Base-by-base conservation (phyloP, 2,329 filamentous ascomycete genomes). In the Coleophoma cylindrospora region DNA sequence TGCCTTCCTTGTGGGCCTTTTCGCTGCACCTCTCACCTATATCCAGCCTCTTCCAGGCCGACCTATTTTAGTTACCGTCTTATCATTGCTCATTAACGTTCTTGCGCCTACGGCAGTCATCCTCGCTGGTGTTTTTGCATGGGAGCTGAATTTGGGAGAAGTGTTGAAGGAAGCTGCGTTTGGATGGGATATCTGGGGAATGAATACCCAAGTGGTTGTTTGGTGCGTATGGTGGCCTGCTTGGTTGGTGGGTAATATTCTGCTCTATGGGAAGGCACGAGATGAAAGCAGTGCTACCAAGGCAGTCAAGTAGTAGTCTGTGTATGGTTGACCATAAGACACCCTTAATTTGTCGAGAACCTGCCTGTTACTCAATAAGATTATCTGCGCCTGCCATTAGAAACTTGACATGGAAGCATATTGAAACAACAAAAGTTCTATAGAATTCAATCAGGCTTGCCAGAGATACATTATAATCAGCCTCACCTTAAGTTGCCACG, bases 211-310 rank as follows among this genome's bases (percentile, higher is more conserved):
- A 52, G 83, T 96, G 15, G 82, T 95, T 11, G 79, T 96, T n/a
- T 96, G 91, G 89, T 87, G 90, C 65, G 84, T 96, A 40, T 96
- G 91, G 91, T 94, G 90, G 87, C 91, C 91, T 1, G 90, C 89
- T 8, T 96, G 91, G 91, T 67, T 94, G 36, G 79, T 84, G 7
- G 87, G 79, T 2, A 72, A 74, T 51, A 66, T 83, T 6, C 71
- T 79, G 21, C 72, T 83, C 41, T 68, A 81, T 49, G 77, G 77
- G 11, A 56, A 45, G 19, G 27, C 27, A 27, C 27, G 27, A 5
- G 27, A 27, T 27, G 27, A 10, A 27, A 8, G 27, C 27, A 27
- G 9, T 27, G 27, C 27, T 27, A 27, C 27, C 27, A 27, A 27
- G 6, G 9, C 27, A 27, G 27, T 27, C 27, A 27, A 27, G 27